Base-by-base conservation (phyloP, 257 asterid genomes). In the Solanum infundibuliforme region DNA sequence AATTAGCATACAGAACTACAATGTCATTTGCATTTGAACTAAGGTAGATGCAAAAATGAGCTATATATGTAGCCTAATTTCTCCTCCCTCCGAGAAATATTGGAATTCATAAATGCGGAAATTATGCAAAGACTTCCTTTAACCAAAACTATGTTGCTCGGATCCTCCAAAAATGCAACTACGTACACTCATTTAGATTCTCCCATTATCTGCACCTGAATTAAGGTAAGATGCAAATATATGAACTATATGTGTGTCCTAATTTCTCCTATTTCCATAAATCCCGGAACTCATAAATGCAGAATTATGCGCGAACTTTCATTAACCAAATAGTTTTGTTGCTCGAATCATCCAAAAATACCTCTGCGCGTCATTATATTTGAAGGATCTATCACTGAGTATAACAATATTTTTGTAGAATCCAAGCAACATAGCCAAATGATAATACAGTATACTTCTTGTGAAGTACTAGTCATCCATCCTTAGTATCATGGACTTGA, bases 401-500 rank as follows among this genome's bases (percentile, higher is more conserved):
- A 18, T 18, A 23, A 3, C 81, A 12, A 35, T 20, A 73, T 74
- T 35, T 73, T 21, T 35, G 31, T 74, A 74, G 29, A 25, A 74
- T 74, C 20, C 2, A 3, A 74, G 48, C 82, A 74, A 9, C 20
- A 20, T 21, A 9, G 29, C 16, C 18, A 74, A 74, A 74, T 21
- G 35, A 74, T 74, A 35, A 35, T 74, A 74, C 31, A 11, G 31
- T 74, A 41, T 4, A 79, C 38, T 81, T 46, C 16, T 14, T 12
- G n/a, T 46, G 29, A 62, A 38, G 3, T 38, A 18, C n/a, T 6
- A 12, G n/a, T 89, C 84, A 90, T 34, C 84, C 87, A 65, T 87
- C 88, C 83, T 83, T 48, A 32, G 83, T 39, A 48, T 89, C 91
- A 87, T 88, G 91, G n/a, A 94, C 91, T 46, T 92, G 93, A 88